Percentiles rank a stretch among this genome's conserved stretches.
These are phyloP conservation scores for Tanacetum coccineum DNA, from an alignment of 129 eudicot genomes.

Conservation along the genomic window DNA sequence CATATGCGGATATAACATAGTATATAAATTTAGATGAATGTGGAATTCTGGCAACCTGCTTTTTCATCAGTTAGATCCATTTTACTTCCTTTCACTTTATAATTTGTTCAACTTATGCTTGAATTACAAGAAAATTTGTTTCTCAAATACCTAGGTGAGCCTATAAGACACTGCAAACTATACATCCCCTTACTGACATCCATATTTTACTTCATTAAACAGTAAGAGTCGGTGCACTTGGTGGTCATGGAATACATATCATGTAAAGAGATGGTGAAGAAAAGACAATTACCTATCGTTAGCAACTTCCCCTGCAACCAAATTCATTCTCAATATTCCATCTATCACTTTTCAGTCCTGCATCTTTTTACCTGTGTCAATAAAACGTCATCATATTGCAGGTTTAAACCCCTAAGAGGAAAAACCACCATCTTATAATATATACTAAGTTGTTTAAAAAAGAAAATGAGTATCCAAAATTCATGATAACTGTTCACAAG, in stretches of 20 bases:
- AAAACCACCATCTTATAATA: background rate
- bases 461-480: conserved; percentile 1
- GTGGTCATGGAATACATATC: too few species aligned
- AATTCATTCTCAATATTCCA: background rate
- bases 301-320: conserved; percentile 7
- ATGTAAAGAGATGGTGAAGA: conserved; percentile 1
- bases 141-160: background rate
- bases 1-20: background rate
- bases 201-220: too few species aligned
- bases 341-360: background rate
- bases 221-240: too few species aligned
- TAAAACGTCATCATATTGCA: background rate
- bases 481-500: background rate
- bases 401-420: background rate
- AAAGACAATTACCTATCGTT: conserved; percentile 7
- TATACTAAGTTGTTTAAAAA: background rate
- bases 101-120: background rate
- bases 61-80: background rate
- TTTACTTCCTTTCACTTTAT: background rate
- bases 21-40: too few species aligned
- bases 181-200: too few species aligned
- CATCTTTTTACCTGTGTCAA: conserved; percentile 4
- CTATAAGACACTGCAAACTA: too few species aligned
- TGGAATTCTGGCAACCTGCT: too few species aligned
- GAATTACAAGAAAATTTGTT: background rate